A percentile compares a stretch with the other conserved stretches of the same genome.
Conservation (phyloP, 2,329 filamentous ascomycete species). For the Cercospora sp. region DNA sequence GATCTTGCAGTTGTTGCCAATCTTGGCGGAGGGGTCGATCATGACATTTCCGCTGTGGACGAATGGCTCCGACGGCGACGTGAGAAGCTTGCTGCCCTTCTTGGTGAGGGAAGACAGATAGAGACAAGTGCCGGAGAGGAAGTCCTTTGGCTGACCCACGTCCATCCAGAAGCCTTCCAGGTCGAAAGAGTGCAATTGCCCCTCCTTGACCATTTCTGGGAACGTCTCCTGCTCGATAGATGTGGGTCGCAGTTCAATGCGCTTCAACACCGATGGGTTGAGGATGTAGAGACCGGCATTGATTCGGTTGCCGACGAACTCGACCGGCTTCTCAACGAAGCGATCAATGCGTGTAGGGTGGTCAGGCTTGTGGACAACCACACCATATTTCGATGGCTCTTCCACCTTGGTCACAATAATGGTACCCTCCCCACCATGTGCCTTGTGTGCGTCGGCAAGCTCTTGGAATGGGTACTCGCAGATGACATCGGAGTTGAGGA, state of each 20-base stretch:
- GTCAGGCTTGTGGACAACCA: constrained; percentile 93
- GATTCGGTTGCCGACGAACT: constrained; percentile 98
- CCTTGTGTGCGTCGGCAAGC: constrained; percentile 86
- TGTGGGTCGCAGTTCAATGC: constrained; percentile 93
- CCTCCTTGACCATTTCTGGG: constrained; percentile 86
- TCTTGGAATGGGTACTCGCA: constrained; percentile 96
- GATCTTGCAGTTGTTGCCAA: constrained; percentile 97
- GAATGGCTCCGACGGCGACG: constrained; percentile 68
- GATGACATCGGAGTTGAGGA: constrained; percentile 96
- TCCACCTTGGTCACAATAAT: constrained; percentile 99
- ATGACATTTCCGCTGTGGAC: constrained; percentile 94
- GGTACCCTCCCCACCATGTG: constrained; percentile 91
- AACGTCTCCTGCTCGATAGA: constrained; percentile 99
- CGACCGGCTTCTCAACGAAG: constrained; percentile 98
- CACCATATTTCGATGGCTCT: constrained; percentile 98
- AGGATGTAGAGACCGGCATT: constrained; percentile 98
- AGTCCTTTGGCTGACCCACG: constrained; percentile 97
- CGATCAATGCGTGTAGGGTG: constrained; percentile 91
- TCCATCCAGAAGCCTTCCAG: constrained; percentile 99
- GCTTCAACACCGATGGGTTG: constrained; percentile 84
- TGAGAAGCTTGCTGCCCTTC: constrained; percentile 82
- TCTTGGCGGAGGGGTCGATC: constrained; percentile 90
- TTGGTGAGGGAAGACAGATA: constrained; percentile 92
- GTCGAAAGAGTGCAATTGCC: constrained; percentile 91
- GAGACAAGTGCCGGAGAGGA: constrained; percentile 91